Evolutionary conservation across 768 basidiomycete species (phyloP).

Genomic region (Tricholoma saponaceum): DNA sequence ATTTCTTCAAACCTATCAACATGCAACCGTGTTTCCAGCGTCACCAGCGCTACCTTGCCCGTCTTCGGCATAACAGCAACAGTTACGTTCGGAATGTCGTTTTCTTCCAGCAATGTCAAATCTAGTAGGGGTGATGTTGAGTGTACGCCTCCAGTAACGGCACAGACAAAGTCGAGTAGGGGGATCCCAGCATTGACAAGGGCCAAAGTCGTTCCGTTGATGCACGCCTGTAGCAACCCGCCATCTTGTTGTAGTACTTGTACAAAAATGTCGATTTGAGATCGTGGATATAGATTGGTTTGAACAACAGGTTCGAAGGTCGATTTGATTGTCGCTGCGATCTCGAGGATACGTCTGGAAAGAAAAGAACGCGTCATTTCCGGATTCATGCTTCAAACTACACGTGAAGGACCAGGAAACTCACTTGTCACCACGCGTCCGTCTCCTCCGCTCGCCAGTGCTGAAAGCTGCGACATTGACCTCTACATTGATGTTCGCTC

Average conservation of each 20-base stretch:
- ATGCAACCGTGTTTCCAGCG: conserved; percentile 92
- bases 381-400: too few species aligned
- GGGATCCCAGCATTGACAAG: conserved; percentile 89
- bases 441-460: conserved; percentile 71
- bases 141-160: conserved; percentile 85
- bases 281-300: conserved; percentile 86
- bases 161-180: conserved; percentile 85
- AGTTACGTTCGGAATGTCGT: conserved; percentile 82
- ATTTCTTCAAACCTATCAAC: conserved; percentile 92
- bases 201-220: conserved; percentile 93
- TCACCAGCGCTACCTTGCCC: conserved; percentile 81
- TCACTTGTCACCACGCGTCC: conserved; percentile 85
- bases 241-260: conserved; percentile 95
- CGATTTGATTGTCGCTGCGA: conserved; percentile 82
- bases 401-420: conserved; percentile 27
- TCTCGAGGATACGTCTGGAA: conserved; percentile 77
- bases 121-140: conserved; percentile 81
- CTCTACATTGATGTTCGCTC: conserved; percentile 87
- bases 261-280: conserved; percentile 90
- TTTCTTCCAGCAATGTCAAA: conserved; percentile 85
- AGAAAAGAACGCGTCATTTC: not conserved
- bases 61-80: conserved; percentile 87
- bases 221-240: conserved; percentile 82
- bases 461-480: conserved; percentile 86
- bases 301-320: conserved; percentile 97